Base-by-base conservation (phyloP, 106 monocot species). In the Dactylorhiza incarnata region DNA sequence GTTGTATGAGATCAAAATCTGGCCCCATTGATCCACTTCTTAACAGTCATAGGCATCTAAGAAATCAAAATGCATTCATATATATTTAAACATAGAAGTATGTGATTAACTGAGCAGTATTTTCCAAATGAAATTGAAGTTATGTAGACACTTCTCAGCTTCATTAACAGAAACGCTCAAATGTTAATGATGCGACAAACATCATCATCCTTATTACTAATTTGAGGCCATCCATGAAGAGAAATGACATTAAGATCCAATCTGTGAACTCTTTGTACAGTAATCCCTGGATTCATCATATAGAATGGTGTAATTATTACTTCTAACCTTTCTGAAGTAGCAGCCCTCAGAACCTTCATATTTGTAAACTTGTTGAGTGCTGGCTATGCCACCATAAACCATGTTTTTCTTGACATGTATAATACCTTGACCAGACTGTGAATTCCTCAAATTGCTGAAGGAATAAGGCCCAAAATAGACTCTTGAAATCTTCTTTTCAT, bases 301-400 rank as follows among this genome's bases (percentile, higher is more conserved):
- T 11, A 99, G 78, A 75, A 99, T 81, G 8, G 85, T 94, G 76
- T 99, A 92, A 75, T 95, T 95, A 9, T 72, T 76, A 67, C 92
- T 90, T 58, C 92, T 88, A 29, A 95, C 95, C 76, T 92, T 86
- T 78, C 95, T 92, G 17, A 86, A 95, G 71, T 91, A 94, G 73
- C 97, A 99, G n/a, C 91, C 97, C 72, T 86, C 89, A 1, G 82
- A 94, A 50, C 94, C 78, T 73, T 86, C 84, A 66, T 89, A 99
- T 52, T 48, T 87, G 65, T 91, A 94, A 61, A 73, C 74, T 72
- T 99, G 88, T 70, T 86, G 81, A 52, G 89, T 94, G 12, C 54
- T 80, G 48, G 79, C 93, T 5, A 87, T 9, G 20, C 89, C 87
- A 37, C 84, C 71, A 2, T 48, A 45, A 15, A 93, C 89, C 72